Evolutionary conservation across 176 grass and related monocot genomes (phyloP).

Genomic region (Triticum turgidum): DNA sequence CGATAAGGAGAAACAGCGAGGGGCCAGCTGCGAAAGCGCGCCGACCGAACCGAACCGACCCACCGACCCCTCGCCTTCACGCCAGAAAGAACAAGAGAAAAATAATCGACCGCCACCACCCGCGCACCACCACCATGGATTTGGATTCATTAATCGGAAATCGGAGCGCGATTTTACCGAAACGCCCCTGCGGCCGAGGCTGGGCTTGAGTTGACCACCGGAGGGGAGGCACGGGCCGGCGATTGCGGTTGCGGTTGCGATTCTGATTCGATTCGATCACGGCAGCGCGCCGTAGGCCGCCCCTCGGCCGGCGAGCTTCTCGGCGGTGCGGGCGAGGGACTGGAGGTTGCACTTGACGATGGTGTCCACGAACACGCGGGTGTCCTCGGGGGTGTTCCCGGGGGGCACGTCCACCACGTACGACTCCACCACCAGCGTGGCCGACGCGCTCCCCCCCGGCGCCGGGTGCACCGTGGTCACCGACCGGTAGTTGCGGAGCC

Average conservation of each 20-base stretch:
- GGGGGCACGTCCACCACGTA: conserved; percentile 73
- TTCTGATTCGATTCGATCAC: background rate
- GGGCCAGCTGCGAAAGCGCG: background rate
- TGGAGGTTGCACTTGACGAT: conserved; percentile 74
- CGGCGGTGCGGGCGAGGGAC: conserved; percentile 59
- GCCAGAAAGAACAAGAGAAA: background rate
- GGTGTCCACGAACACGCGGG: conserved; percentile 59
- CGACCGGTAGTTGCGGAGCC: conserved; percentile 58
- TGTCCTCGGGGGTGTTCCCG: conserved; percentile 69
- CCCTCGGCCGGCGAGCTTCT: conserved; percentile 34
- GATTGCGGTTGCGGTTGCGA: too few species aligned
- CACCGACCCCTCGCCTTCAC: background rate
- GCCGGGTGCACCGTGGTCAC: conserved; percentile 56
- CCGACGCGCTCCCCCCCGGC: background rate
- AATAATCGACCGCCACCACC: background rate
- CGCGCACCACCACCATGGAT: background rate
- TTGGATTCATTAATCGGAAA: background rate
- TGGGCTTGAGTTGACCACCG: background rate
- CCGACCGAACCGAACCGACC: background rate
- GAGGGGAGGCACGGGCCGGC: too few species aligned
- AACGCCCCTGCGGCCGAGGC: background rate
- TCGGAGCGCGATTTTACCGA: background rate
- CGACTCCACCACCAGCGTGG: conserved; percentile 64
- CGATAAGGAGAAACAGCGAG: background rate
- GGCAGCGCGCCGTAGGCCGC: background rate